Conservation (phyloP, 352 stramenopile genomes). For the Phytophthora europaea region DNA sequence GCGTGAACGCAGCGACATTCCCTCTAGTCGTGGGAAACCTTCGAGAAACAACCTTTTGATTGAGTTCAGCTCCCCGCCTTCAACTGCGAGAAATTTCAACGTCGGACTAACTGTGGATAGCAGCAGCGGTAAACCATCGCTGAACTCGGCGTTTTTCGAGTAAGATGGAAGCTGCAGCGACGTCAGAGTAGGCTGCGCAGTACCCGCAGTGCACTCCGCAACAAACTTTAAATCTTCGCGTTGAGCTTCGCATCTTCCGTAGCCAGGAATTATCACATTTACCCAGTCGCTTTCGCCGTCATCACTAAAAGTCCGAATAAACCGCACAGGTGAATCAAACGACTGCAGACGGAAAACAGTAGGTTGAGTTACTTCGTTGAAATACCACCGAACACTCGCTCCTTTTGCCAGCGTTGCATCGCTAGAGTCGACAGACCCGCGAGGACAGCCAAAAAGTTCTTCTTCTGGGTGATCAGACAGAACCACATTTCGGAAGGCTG, state of each 20-base stretch:
- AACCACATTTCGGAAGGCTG: neutral
- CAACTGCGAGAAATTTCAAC: neutral
- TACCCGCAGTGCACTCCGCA: neutral
- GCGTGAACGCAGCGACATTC: neutral
- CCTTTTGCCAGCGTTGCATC: neutral
- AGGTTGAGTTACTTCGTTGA: neutral
- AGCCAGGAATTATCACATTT: neutral
- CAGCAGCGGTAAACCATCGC: neutral
- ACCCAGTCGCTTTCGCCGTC: neutral
- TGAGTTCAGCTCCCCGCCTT: neutral
- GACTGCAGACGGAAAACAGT: neutral
- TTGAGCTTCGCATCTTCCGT: neutral
- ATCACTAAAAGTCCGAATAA: neutral
- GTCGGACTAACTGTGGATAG: neutral
- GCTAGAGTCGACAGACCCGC: neutral
- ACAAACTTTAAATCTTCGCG: neutral
- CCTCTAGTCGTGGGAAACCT: neutral
- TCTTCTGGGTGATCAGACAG: neutral
- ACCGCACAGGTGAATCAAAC: neutral
- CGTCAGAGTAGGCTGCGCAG: neutral
- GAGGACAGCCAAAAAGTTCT: neutral
- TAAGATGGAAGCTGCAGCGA: neutral
- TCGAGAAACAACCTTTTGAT: neutral
- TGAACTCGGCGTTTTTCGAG: neutral
- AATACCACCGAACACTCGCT: neutral